Base-by-base conservation (phyloP, 2,329 filamentous ascomycete species). In the Pseudocercospora eumusae region DNA sequence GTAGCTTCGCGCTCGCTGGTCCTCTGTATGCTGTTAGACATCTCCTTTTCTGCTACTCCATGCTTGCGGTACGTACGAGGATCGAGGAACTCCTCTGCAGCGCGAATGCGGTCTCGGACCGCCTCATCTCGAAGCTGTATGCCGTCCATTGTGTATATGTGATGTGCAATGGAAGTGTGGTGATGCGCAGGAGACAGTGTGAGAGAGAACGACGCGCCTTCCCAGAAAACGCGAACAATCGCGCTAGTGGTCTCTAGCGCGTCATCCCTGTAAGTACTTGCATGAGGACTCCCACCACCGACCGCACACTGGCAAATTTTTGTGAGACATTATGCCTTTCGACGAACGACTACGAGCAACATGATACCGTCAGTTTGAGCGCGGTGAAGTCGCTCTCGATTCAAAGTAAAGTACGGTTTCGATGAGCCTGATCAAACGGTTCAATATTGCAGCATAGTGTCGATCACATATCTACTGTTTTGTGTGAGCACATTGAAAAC, bases 51-150 rank as follows among this genome's bases (percentile, higher is more conserved):
- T 47, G 1, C n/a, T 33, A 20, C 36, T 18, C 33, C 11, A 23
- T 25, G 28, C 6, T 11, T 23, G 49, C 36, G 52, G 33, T 53
- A 77, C 88, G 73, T 84, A 96, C 92, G 88, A 64, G 93, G 93
- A 81, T 97, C 93, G 47, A 98, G 86, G 74, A 98, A 97, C 76
- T 97, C 93, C 71, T 89, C 85, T n/a, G 92, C 92, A 67, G 89
- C 86, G 71, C 92, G 89, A 76, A 96, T 86, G 72, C 92, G 91
- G 80, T 96, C 88, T 70, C 87, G 85, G 71, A 89, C 87, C 68
- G 89, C 91, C 78, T 95, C 91, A 83, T 97, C 93, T 77, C 89
- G 86, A 71, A 96, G 85, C 80, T 89, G 86, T 69, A 86, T 81
- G 64, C 82, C 84, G 70, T 92, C 89, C 90, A 95, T 92, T 62